Percentiles rank a stretch among this genome's conserved stretches.
Conservation (phyloP, 805 yeast species). For the Candida sanyiensis region DNA sequence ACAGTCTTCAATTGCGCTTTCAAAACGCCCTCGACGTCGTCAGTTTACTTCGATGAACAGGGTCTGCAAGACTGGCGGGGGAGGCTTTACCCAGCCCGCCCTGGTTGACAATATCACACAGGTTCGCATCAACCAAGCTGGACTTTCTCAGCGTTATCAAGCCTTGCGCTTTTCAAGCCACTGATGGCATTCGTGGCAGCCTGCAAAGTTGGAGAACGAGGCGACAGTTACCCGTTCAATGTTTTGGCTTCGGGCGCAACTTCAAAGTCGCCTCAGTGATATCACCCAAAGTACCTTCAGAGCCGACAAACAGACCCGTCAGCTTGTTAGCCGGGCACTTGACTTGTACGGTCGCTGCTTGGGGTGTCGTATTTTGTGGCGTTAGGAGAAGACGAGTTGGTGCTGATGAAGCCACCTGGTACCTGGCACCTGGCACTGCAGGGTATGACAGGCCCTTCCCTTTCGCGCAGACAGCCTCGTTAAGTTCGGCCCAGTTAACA, state of each 20-base stretch:
- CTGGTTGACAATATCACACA: constrained; percentile 55
- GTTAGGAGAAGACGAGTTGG: constrained; percentile 75
- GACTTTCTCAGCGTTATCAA: constrained; percentile 60
- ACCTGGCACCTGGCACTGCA: constrained; percentile 78
- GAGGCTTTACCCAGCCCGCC: constrained; percentile 44
- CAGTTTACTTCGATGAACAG: constrained; percentile 58
- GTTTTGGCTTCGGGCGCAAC: constrained; percentile 55
- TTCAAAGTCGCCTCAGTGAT: constrained; percentile 74
- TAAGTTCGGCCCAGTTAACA: constrained; percentile 69
- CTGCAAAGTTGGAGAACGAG: constrained; percentile 56
- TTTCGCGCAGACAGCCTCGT: constrained; percentile 41
- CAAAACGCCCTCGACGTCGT: constrained; percentile 32
- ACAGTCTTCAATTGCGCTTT: constrained; percentile 42
- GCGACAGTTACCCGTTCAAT: constrained; percentile 62
- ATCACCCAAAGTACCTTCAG: constrained; percentile 76
- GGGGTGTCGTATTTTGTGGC: constrained; percentile 75
- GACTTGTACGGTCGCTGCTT: constrained; percentile 69
- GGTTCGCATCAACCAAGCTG: constrained; percentile 64
- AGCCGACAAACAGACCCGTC: constrained; percentile 66
- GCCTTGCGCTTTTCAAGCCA: constrained; percentile 51
- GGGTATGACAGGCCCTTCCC: constrained; percentile 58
- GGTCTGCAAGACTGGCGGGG: constrained; percentile 45
- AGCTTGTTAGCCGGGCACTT: constrained; percentile 74
- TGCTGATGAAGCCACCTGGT: constrained; percentile 76
- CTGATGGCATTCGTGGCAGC: constrained; percentile 68